Evolutionary conservation across 306 rosid genomes (phyloP), one percentile per base, ranked within the genome.

Genomic region (Vicia villosa): DNA sequence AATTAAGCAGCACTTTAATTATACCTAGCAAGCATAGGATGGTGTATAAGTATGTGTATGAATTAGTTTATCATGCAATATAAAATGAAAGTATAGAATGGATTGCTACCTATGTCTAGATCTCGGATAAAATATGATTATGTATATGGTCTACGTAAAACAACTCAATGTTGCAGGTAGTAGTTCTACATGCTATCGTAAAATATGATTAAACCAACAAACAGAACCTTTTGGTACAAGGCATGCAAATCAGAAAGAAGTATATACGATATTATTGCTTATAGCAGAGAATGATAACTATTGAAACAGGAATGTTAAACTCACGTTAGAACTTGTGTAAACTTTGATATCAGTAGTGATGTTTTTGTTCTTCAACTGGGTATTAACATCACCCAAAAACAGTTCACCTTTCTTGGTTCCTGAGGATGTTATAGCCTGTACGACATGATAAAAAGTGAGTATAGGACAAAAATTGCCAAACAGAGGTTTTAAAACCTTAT

Each of bases 311-410:
- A 22, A 22, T 22, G 3, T 22, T 22, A 22, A 22, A 22, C 24
- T 22, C 24, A 22, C 24, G 3, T 22, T 22, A 22, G 24, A 22
- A 3, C 24, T 1, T 22, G 24, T 22, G 24, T 22, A 97, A 30
- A 94, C 98, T 88, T 94, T 94, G 84, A 94, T 71, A 78, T 94
- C 97, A 22, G 97, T 78, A 17, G 97, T 94, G 81, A 90, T 13
- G 72, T 94, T 94, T 63, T 81, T 78, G 73, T 77, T 87, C 89
- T 87, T 86, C 85, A 94, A 73, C 73, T 94, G 91, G 43, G 97
- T 90, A 32, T 80, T 94, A 54, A 94, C 89, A 82, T 94, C 98
- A 68, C 86, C 98, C 52, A 90, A 22, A 75, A 90, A 81, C 54
- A 81, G 72, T 20, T 90, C 98, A 64, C 98, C 97, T 69, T 87